Percentiles rank a stretch among this genome's conserved stretches.
Evolutionary conservation across 306 rosid species (phyloP).

Genomic region (Acmispon strigosus): DNA sequence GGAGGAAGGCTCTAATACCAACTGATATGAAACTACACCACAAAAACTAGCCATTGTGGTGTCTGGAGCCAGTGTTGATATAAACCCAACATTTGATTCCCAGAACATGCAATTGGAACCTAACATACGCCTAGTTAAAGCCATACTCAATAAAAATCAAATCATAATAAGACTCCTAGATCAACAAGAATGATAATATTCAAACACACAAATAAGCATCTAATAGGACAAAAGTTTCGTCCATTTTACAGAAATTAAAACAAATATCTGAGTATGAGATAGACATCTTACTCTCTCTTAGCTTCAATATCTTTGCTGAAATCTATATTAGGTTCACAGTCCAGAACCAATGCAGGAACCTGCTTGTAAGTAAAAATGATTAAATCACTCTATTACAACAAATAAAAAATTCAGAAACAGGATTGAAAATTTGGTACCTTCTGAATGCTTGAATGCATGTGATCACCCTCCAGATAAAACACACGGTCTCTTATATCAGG

Average conservation of each 20-base stretch:
- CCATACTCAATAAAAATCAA: background rate
- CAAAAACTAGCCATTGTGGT: background rate
- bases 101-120: background rate
- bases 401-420: slow-evolving; percentile 3
- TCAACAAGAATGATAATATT: background rate
- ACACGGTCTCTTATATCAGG: slow-evolving; percentile 89
- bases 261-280: slow-evolving; percentile 12
- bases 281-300: slow-evolving; percentile 72
- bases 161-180: background rate
- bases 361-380: slow-evolving; percentile 29
- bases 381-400: background rate
- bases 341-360: slow-evolving; percentile 98
- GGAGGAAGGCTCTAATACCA: background rate
- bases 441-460: slow-evolving; percentile 97
- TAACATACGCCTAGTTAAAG: background rate
- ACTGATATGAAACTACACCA: background rate
- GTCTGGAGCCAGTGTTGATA: background rate
- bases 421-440: slow-evolving; percentile 45
- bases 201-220: background rate
- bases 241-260: background rate
- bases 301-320: slow-evolving; percentile 93
- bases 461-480: slow-evolving; percentile 87
- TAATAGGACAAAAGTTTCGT: background rate
- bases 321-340: slow-evolving; percentile 98
- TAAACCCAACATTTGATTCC: background rate